phyloP scores from a whole-genome alignment of 1,284 basidiomycete species.

The Sporisorium scitamineum region DNA sequence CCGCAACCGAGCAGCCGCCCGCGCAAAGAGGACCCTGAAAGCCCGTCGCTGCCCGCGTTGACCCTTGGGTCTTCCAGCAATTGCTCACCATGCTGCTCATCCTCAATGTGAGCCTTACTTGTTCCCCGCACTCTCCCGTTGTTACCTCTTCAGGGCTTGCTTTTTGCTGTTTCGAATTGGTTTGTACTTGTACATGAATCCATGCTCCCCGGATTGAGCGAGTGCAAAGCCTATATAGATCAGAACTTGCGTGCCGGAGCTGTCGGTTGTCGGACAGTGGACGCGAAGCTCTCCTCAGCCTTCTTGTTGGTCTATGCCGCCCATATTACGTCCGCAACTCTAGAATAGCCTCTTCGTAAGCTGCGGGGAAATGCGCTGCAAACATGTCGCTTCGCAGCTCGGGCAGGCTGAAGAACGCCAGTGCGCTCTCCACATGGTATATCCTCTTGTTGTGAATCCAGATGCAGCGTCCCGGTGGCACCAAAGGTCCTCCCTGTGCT shows the following conservation, averaged over 20 bases:
- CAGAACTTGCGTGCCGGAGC: not conserved
- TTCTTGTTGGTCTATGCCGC: not conserved
- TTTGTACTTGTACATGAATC: too few relatives aligned
- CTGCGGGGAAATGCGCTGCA: constrained; percentile 64
- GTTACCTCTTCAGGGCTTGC: too few relatives aligned
- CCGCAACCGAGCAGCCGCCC: constrained; percentile 11
- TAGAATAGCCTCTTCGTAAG: constrained; percentile 64
- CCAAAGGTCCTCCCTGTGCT: constrained; percentile 57
- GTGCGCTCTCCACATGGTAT: constrained; percentile 58
- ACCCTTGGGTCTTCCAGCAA: not conserved
- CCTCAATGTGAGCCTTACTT: not conserved
- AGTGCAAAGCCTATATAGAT: not conserved
- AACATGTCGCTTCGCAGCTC: constrained; percentile 61
- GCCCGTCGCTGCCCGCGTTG: not conserved
- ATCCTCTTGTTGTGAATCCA: constrained; percentile 59
- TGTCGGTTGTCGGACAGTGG: not conserved
- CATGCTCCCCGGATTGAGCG: too few relatives aligned
- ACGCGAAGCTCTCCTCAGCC: not conserved
- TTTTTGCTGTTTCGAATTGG: too few relatives aligned
- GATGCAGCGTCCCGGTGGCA: constrained; percentile 61
- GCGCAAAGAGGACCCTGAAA: constrained; percentile 4
- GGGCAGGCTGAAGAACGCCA: constrained; percentile 65
- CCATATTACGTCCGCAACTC: constrained; percentile 27
- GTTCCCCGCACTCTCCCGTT: not conserved
- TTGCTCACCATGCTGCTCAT: constrained; percentile 2